These are phyloP conservation scores for Pyrenochaeta sp. DNA, from an alignment of 2,329 filamentous ascomycete species.

Conservation along the genomic window DNA sequence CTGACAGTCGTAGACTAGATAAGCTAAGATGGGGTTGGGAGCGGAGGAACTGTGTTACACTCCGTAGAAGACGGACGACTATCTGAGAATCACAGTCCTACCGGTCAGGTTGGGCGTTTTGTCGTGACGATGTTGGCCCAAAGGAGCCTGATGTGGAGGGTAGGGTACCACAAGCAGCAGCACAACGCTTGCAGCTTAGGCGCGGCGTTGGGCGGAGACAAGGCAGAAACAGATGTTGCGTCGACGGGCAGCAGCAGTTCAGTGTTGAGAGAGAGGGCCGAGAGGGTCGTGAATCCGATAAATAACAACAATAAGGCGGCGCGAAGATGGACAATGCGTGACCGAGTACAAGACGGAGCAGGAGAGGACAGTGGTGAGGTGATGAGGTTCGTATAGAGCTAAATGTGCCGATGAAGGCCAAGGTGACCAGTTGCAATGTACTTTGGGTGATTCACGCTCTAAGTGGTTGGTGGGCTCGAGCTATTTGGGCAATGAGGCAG, in stretches of 20 bases:
- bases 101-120: slow-evolving; percentile 26
- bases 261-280: slow-evolving; percentile 17
- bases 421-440: slow-evolving; percentile 46
- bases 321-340: slow-evolving; percentile 25
- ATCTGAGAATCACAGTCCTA: slow-evolving; percentile 17
- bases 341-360: slow-evolving; percentile 31
- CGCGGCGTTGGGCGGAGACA: slow-evolving; percentile 36
- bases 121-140: slow-evolving; percentile 10
- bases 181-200: slow-evolving; percentile 23
- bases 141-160: slow-evolving; percentile 21
- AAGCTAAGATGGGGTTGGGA: slow-evolving; percentile 1
- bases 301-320: slow-evolving; percentile 30
- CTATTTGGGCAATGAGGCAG: slow-evolving; percentile 49
- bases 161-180: slow-evolving; percentile 21
- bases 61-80: not conserved
- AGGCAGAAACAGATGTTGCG: slow-evolving; percentile 34
- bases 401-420: slow-evolving; percentile 43
- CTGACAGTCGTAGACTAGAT: slow-evolving; percentile 12
- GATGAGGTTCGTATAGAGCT: slow-evolving; percentile 41
- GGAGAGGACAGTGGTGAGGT: slow-evolving; percentile 34
- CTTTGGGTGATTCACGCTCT: slow-evolving; percentile 38
- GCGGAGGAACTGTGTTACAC: not conserved
- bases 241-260: slow-evolving; percentile 14
- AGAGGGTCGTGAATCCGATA: slow-evolving; percentile 24
- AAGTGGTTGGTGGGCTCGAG: slow-evolving; percentile 48